phyloP scores from a whole-genome alignment of 73 alveolate species.

The Paramecium tetraurelia region DNA sequence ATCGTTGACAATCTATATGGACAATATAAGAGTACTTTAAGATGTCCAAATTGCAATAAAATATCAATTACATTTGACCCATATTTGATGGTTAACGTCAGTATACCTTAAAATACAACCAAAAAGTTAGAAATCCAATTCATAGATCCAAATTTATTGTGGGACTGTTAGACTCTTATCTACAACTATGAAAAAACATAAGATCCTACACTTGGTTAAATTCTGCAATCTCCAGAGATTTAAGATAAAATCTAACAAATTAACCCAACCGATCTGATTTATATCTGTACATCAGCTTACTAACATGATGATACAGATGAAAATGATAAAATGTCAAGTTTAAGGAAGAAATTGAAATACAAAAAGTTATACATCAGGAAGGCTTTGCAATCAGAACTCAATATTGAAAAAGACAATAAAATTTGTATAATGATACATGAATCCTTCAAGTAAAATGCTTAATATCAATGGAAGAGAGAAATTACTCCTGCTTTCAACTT shows the following conservation, averaged over 20 bases:
- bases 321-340: background rate
- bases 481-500: conserved; percentile 44
- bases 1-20: conserved; percentile 92
- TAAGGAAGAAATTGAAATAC: conserved; percentile 18
- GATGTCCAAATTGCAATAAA: conserved; percentile 85
- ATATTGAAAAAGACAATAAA: background rate
- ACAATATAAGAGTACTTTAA: conserved; percentile 82
- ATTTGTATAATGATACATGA: conserved; percentile 4
- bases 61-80: conserved; percentile 93
- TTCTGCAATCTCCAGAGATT: background rate
- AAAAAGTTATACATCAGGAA: conserved; percentile 17
- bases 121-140: background rate
- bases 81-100: conserved; percentile 80
- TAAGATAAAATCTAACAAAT: background rate
- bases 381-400: background rate
- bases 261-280: background rate
- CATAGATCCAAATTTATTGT: background rate
- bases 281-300: background rate
- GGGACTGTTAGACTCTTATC: background rate
- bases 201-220: background rate
- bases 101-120: conserved; percentile 79
- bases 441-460: conserved; percentile 23
- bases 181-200: background rate
- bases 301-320: conserved; percentile 22
- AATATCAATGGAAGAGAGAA: conserved; percentile 31